These are phyloP conservation scores for Colletotrichum tropicale DNA, from an alignment of 2,329 filamentous ascomycete genomes.

Conservation along the genomic window DNA sequence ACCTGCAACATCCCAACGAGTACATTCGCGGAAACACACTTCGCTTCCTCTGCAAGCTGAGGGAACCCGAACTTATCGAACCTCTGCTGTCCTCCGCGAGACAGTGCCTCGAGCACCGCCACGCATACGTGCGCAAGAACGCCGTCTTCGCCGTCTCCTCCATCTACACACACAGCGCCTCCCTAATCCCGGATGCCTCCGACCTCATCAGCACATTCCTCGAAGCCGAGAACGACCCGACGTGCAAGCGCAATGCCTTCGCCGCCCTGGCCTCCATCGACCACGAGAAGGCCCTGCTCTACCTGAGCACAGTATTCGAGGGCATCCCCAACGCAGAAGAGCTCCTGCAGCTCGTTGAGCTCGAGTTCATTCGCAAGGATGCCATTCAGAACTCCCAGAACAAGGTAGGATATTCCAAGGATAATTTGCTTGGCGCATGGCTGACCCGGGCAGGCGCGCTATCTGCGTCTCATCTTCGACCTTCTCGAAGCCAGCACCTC, in stretches of 20 bases:
- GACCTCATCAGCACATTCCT: slow-evolving; percentile 92
- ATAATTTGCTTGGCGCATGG: background rate
- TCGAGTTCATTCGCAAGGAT: slow-evolving; percentile 98
- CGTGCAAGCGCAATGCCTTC: slow-evolving; percentile 98
- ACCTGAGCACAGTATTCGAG: slow-evolving; percentile 88
- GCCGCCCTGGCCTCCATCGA: slow-evolving; percentile 89
- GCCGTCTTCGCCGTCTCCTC: slow-evolving; percentile 94
- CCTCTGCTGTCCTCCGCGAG: slow-evolving; percentile 91
- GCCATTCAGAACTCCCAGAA: slow-evolving; percentile 93
- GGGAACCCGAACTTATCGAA: slow-evolving; percentile 94
- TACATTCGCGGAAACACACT: slow-evolving; percentile 98
- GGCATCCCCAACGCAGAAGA: slow-evolving; percentile 94
- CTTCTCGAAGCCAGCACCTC: slow-evolving; percentile 90
- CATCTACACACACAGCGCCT: slow-evolving; percentile 89
- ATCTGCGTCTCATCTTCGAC: slow-evolving; percentile 94
- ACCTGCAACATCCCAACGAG: slow-evolving; percentile 96
- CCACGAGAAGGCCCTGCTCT: slow-evolving; percentile 89
- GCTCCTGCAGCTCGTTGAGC: slow-evolving; percentile 87
- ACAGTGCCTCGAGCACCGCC: slow-evolving; percentile 91
- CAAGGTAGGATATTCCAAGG: slow-evolving; percentile 65
- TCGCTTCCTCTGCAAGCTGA: slow-evolving; percentile 94
- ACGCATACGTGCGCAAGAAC: slow-evolving; percentile 98
- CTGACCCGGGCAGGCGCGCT: slow-evolving; percentile 68
- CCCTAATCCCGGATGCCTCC: slow-evolving; percentile 91
- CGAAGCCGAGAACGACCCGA: slow-evolving; percentile 87